A percentile compares a stretch with the other conserved stretches of the same genome.
Evolutionary conservation across 2,329 filamentous ascomycete species (phyloP).

Genomic region (Xylaria hypoxylon): DNA sequence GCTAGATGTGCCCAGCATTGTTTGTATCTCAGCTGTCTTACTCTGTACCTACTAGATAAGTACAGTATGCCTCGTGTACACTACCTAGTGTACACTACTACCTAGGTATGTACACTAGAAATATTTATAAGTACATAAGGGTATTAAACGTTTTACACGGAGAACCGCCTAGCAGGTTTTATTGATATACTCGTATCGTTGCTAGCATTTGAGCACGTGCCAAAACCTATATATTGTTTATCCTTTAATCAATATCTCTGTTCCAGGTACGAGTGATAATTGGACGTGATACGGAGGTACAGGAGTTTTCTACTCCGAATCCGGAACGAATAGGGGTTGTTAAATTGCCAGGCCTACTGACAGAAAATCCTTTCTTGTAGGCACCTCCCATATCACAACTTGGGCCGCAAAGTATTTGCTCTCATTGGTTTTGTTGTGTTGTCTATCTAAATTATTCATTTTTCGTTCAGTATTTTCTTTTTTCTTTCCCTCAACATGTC

Average conservation of each 20-base stretch:
- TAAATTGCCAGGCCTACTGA: constrained; percentile 22
- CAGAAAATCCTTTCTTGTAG: constrained; percentile 12
- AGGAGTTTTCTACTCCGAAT: constrained; percentile 18
- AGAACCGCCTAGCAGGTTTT: background rate
- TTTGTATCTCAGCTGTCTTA: no score
- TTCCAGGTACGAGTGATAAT: background rate
- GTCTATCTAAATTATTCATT: background rate
- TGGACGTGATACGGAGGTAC: constrained; percentile 9
- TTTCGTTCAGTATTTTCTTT: background rate
- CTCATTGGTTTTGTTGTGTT: background rate
- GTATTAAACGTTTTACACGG: background rate
- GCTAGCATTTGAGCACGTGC: background rate
- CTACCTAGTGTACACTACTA: no score
- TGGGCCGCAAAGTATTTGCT: background rate
- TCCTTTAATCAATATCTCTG: background rate
- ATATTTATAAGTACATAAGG: background rate
- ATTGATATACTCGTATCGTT: background rate
- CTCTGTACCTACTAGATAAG: background rate
- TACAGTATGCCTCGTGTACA: background rate
- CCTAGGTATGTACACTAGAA: no score
- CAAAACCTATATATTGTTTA: background rate
- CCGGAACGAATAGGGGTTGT: constrained; percentile 23
- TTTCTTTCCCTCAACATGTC: background rate
- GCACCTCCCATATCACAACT: background rate
- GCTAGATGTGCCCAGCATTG: constrained; percentile 19